Percentiles rank a stretch among this genome's conserved stretches.
phyloP scores from a whole-genome alignment of 163 green algal genomes.

The Coccomyxa subellipsoidea region DNA sequence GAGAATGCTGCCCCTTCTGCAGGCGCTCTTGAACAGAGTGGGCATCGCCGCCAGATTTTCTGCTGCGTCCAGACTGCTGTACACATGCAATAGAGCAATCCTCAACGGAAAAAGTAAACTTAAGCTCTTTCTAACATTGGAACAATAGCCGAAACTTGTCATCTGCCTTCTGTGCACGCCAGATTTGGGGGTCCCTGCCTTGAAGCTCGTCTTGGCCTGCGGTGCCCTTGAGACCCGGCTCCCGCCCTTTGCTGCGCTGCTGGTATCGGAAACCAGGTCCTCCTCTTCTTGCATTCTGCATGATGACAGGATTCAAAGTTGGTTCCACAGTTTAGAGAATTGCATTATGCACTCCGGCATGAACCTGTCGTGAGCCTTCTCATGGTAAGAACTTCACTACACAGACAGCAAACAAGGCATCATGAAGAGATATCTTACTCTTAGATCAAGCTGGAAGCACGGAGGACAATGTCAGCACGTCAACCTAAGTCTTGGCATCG shows the following conservation, averaged over 20 bases:
- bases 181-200: background rate
- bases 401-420: no score
- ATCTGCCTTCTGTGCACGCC: background rate
- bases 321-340: background rate
- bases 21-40: background rate
- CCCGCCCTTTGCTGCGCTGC: background rate
- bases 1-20: background rate
- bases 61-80: background rate
- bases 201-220: background rate
- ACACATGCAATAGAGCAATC: background rate
- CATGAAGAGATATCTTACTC: background rate
- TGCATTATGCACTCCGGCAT: background rate
- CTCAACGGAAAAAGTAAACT: background rate
- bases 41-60: background rate
- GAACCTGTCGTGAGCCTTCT: no score
- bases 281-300: background rate
- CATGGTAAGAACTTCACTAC: no score
- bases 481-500: background rate
- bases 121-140: background rate
- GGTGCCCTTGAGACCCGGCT: background rate
- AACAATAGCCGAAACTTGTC: background rate
- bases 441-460: background rate
- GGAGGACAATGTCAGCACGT: background rate
- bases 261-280: background rate
- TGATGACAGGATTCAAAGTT: background rate